Evolutionary conservation across 768 basidiomycete species (phyloP).

Genomic region (Rhodotorula taiwanensis): DNA sequence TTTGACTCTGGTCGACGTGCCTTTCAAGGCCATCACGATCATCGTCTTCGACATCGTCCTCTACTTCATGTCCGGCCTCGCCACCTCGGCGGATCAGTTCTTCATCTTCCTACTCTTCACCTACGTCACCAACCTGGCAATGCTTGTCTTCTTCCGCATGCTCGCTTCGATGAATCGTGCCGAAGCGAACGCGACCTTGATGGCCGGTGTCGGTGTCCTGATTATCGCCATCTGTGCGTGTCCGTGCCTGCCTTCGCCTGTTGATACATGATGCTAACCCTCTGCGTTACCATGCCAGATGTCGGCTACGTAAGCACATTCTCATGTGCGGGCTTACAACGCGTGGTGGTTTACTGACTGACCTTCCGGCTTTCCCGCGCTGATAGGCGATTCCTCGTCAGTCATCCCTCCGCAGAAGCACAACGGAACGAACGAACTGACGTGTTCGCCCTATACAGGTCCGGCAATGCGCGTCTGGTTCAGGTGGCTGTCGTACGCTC

Average conservation of each 20-base stretch:
- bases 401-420: constrained; percentile 1
- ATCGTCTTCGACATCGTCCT: constrained; percentile 36
- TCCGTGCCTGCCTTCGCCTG: too few relatives aligned
- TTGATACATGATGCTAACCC: too few relatives aligned
- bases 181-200: constrained; percentile 29
- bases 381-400: constrained; percentile 9
- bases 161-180: constrained; percentile 30
- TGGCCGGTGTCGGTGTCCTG: constrained; percentile 38
- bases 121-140: constrained; percentile 42
- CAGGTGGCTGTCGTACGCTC: constrained; percentile 47
- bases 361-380: not conserved
- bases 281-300: too few relatives aligned
- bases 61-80: constrained; percentile 48
- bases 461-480: constrained; percentile 46
- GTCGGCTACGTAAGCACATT: too few relatives aligned
- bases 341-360: too few relatives aligned
- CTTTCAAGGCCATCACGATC: constrained; percentile 41
- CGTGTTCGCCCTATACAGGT: too few relatives aligned
- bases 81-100: constrained; percentile 47
- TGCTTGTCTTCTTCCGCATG: constrained; percentile 28
- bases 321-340: too few relatives aligned
- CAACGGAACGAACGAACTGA: too few relatives aligned
- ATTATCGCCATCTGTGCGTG: constrained; percentile 43
- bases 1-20: constrained; percentile 41
- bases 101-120: constrained; percentile 49